These are phyloP conservation scores for Golubevia sp. DNA, from an alignment of 1,284 basidiomycete species.

Conservation along the genomic window DNA sequence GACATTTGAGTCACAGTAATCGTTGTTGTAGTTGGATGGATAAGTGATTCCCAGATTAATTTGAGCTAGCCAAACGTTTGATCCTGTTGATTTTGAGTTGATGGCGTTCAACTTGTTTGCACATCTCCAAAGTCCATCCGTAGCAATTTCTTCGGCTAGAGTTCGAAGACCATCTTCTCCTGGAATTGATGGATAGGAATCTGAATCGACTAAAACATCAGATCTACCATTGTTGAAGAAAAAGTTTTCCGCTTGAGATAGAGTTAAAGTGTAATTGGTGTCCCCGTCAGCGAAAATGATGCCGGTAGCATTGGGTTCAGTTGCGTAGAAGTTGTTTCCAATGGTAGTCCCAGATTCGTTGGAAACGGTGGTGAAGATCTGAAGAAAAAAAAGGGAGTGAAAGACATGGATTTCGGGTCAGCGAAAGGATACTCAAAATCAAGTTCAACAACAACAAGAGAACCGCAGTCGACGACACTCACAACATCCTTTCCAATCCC, in stretches of 20 bases:
- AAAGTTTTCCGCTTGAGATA: constrained; percentile 7
- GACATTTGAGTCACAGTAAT: too few relatives aligned
- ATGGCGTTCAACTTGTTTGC: constrained; percentile 26
- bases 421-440: background rate
- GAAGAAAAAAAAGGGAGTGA: background rate
- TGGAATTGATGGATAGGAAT: constrained; percentile 1
- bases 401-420: background rate
- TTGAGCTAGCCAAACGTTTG: constrained; percentile 18
- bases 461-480: background rate
- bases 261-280: background rate
- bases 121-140: constrained; percentile 39
- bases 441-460: background rate
- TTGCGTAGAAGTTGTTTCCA: constrained; percentile 13
- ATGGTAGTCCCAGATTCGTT: constrained; percentile 34
- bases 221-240: constrained; percentile 31
- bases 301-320: constrained; percentile 1
- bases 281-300: constrained; percentile 1
- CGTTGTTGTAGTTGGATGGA: constrained; percentile 20
- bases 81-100: constrained; percentile 11
- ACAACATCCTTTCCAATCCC: too few relatives aligned
- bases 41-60: constrained; percentile 26
- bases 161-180: constrained; percentile 18
- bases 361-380: constrained; percentile 29
- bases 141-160: constrained; percentile 21
- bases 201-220: background rate